Conservation (phyloP, 1,139 yeast genomes). For the Casaregolazyma lundiana region DNA sequence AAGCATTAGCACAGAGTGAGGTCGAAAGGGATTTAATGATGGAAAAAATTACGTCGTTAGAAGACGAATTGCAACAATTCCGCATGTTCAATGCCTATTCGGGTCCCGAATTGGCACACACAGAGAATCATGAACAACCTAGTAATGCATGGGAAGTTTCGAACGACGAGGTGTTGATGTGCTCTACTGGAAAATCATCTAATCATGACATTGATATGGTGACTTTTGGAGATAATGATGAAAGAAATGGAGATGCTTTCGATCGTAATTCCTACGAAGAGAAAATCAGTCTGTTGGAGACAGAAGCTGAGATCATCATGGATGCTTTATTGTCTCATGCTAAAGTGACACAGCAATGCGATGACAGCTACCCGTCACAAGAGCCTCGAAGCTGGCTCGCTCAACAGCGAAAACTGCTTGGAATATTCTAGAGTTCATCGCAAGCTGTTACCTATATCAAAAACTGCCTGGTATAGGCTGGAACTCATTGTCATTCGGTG, state of each 20-base stretch:
- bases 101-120: neutral
- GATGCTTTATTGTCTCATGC: neutral
- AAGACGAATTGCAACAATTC: neutral
- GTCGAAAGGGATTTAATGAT: neutral
- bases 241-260: neutral
- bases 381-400: slow-evolving; percentile 1
- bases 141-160: too few species aligned
- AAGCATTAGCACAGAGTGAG: neutral
- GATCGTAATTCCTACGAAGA: neutral
- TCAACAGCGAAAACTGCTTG: neutral
- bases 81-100: neutral
- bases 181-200: neutral
- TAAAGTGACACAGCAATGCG: neutral
- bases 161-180: too few species aligned
- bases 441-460: too few species aligned
- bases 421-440: too few species aligned
- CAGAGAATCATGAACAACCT: neutral
- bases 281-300: neutral
- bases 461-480: too few species aligned
- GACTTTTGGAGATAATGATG: neutral
- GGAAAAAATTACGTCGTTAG: neutral
- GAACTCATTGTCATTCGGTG: too few species aligned
- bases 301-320: neutral
- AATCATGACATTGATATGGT: neutral
- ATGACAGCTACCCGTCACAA: neutral